Base-by-base conservation (phyloP, 164 flowering plant genomes). In the Liriodendron chinense region DNA sequence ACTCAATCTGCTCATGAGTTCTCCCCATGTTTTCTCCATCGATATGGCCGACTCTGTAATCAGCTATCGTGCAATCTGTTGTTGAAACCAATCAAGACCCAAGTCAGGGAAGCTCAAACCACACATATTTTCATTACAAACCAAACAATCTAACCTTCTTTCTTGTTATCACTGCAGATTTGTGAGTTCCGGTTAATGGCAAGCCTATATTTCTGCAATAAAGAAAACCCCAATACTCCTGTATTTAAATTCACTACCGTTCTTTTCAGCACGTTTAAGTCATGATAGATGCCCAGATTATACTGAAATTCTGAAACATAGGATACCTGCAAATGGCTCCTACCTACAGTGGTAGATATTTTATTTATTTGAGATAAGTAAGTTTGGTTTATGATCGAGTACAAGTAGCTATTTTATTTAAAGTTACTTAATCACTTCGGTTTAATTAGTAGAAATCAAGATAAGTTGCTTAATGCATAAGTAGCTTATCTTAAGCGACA, bases 291-390 rank as follows among this genome's bases (percentile, higher is more conserved):
- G 48, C 70, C 57, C 56, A 57, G 68, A 76, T 69, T 59, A n/a
- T 63, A 48, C 34, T 47, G 18, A n/a, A n/a, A n/a, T n/a, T n/a
- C n/a, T n/a, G n/a, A 24, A 75, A 76, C 22, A 25, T 69, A 73
- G 78, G n/a, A n/a, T n/a, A 68, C 98, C 97, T 95, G 98, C 81
- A 95, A 89, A 86, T 95, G 98, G 82, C 98, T 92, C 86, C n/a
- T n/a, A n/a, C n/a, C n/a, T n/a, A n/a, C n/a, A n/a, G n/a, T n/a
- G n/a, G n/a, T n/a, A n/a, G n/a, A n/a, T n/a, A n/a, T n/a, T n/a
- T n/a, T n/a, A n/a, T n/a, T n/a, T n/a, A n/a, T n/a, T n/a, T n/a
- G n/a, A n/a, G n/a, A n/a, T n/a, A n/a, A n/a, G n/a, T n/a, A n/a
- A n/a, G n/a, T n/a, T n/a, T n/a, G n/a, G n/a, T n/a, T n/a, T n/a